These are phyloP conservation scores for Tetrastigma voinierianum DNA, from an alignment of 164 flowering plant genomes.

Conservation along the genomic window DNA sequence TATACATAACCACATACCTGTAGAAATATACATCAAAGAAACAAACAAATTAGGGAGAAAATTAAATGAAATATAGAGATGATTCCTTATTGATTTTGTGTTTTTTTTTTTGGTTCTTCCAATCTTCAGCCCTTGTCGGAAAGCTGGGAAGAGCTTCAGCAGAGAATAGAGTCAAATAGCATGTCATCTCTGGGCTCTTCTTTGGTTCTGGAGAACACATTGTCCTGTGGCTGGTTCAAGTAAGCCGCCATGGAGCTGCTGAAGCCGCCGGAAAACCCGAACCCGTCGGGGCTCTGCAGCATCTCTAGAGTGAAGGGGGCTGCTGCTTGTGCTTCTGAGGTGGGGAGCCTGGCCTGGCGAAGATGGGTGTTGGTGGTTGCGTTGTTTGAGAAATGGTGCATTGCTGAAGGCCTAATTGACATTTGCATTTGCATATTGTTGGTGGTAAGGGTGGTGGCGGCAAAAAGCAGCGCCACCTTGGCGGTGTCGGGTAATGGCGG, in stretches of 20 bases:
- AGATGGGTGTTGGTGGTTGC: conserved; percentile 5
- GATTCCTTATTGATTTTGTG: conserved; percentile 3
- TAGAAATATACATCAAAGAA: conserved; percentile 12
- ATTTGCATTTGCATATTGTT: conserved; percentile 19
- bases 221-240: conserved; percentile 21
- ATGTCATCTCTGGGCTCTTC: conserved; percentile 38
- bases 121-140: no score
- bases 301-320: conserved; percentile 51
- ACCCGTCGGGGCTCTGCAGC: conserved; percentile 39
- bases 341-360: conserved; percentile 11
- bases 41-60: conserved; percentile 8
- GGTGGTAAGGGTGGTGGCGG: conserved; percentile 8
- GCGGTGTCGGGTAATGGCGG: conserved; percentile 1
- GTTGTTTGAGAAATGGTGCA: conserved; percentile 9
- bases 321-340: conserved; percentile 28
- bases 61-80: conserved; percentile 17
- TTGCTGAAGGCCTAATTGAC: conserved; percentile 28
- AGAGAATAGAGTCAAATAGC: conserved; percentile 27
- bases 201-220: conserved; percentile 31
- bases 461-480: no score
- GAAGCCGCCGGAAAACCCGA: conserved; percentile 37
- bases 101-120: no score
- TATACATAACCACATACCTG: conserved; percentile 9
- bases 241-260: conserved; percentile 23
- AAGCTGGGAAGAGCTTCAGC: conserved; percentile 4